Base-by-base conservation (phyloP, 2,329 filamentous ascomycete genomes). In the Claviceps purpurea region DNA sequence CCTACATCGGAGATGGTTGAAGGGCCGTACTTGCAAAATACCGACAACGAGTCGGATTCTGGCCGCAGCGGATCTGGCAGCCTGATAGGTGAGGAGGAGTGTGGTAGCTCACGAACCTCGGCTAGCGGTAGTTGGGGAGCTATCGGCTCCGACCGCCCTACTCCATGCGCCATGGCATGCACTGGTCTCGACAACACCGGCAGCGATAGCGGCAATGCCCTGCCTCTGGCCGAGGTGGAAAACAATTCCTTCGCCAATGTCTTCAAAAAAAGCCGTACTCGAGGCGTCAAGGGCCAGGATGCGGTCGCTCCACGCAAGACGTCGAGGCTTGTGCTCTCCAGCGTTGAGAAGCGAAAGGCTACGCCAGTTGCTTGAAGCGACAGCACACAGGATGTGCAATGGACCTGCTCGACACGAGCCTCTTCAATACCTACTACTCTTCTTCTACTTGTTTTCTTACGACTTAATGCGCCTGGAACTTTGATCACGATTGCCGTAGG, bases 121-220 rank as follows among this genome's bases (percentile, higher is more conserved):
- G 85, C 82, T 58, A 91, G 85, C 56, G 88, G 74, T 59, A 75
- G 73, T 64, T 82, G 77, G 78, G 78, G 88, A 55, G 89, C 89
- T 49, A 95, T 95, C 62, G 89, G 89, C 51, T 93, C 87, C 2
- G 87, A 95, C 68, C 82, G 88, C 55, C 90, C 90, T 58, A 82
- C 74, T 59, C 84, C 81, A 22, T 76, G 79, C 38, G 77, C 87
- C 67, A 87, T 84, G 73, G 72, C 69, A 67, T 81, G 69, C 65
- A 77, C 66, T 73, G 83, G 70, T 69, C 74, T 70, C 52, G 84
- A 83, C 57, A 88, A 84, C 59, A 71, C 84, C 41, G 82, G 77
- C 64, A 71, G 84, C 41, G 82, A 77, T 64, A 85, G 81, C 61
- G 43, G 22, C 34, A 45, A 40, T 2, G 76, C 82, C 55, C 50